Base-by-base conservation (phyloP, 805 yeast genomes). In the Lachancea sp. region DNA sequence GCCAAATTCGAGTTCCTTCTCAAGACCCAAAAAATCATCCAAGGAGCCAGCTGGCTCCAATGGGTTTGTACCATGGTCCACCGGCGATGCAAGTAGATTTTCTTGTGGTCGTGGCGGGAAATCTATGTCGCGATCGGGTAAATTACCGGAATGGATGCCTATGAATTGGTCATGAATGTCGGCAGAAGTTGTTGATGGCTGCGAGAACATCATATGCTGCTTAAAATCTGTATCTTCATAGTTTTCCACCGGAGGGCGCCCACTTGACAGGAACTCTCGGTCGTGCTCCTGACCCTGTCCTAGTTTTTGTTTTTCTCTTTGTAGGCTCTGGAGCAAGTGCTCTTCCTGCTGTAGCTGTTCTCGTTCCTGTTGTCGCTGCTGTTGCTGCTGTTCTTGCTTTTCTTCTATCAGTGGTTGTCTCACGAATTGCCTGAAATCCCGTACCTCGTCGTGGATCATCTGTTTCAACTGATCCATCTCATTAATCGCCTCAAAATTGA, bases 401-500 rank as follows among this genome's bases (percentile, higher is more conserved):
- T 74, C 75, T 41, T 73, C 82, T 36, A 75, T 75, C 23, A 81
- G 67, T 4, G 94, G 94, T 58, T 72, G 77, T 54, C 96, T 72
- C 4, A 87, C 96, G 65, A 79, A 80, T 29, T 77, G 84, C 52
- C 96, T 74, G 59, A 88, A 87, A 21, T 74, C 68, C 35, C 71
- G 71, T 2, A 89, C 95, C 58, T 89, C 96, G 24, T 84, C 80
- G 30, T 84, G 63, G 29, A 89, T 84, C 78, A 87, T 77, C 49
- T 75, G 69, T 52, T 75, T 79, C 84, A 89, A 81, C 8, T 73
- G 65, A 9, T 75, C 82, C 57, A 86, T 71, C 48, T 87, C 96
- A 49, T 85, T 86, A 13, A 81, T 82, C 12, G 75, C 80, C 67
- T 89, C 97, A 60, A 89, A 89, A 5, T 84, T 70, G 59, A 89